Percentiles rank a stretch among this genome's conserved stretches.
phyloP scores from a whole-genome alignment of 1,139 yeast species.

The Geotrichum klebahnii region DNA sequence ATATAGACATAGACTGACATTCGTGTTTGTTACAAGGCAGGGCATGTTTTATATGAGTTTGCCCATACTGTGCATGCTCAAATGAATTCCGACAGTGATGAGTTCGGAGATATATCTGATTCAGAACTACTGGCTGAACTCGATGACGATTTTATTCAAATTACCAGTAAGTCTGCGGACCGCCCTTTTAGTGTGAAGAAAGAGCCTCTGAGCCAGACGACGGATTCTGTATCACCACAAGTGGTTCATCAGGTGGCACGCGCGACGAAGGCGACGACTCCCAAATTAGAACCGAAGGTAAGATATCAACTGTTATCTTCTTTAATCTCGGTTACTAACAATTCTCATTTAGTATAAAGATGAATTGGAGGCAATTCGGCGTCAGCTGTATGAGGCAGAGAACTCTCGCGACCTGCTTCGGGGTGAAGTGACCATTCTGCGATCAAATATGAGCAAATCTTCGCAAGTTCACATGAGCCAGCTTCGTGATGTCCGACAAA shows the following conservation, averaged over 20 bases:
- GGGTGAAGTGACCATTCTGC: constrained; percentile 73
- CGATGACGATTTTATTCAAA: constrained; percentile 10
- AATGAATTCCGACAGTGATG: constrained; percentile 5
- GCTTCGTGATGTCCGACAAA: constrained; percentile 22
- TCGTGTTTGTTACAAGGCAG: too few species aligned
- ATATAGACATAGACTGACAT: too few species aligned
- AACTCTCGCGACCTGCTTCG: constrained; percentile 16
- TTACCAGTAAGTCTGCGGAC: not conserved
- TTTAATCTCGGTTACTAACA: not conserved
- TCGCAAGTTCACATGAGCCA: constrained; percentile 41
- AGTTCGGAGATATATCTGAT: constrained; percentile 31
- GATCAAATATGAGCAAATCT: constrained; percentile 56
- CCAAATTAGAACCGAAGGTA: not conserved
- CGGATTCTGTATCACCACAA: not conserved
- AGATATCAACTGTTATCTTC: not conserved
- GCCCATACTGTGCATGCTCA: not conserved
- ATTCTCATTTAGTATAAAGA: not conserved
- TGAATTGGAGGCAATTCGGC: constrained; percentile 14
- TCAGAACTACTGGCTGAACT: constrained; percentile 23
- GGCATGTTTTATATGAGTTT: not conserved
- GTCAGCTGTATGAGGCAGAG: constrained; percentile 23
- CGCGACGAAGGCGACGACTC: too few species aligned
- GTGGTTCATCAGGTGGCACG: too few species aligned
- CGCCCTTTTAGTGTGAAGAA: not conserved
- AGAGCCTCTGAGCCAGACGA: constrained; percentile 1